Percentiles rank a stretch among this genome's conserved stretches.
These are phyloP conservation scores for Ceratobasidium sp. DNA, from an alignment of 1,284 basidiomycete genomes.

Conservation along the genomic window DNA sequence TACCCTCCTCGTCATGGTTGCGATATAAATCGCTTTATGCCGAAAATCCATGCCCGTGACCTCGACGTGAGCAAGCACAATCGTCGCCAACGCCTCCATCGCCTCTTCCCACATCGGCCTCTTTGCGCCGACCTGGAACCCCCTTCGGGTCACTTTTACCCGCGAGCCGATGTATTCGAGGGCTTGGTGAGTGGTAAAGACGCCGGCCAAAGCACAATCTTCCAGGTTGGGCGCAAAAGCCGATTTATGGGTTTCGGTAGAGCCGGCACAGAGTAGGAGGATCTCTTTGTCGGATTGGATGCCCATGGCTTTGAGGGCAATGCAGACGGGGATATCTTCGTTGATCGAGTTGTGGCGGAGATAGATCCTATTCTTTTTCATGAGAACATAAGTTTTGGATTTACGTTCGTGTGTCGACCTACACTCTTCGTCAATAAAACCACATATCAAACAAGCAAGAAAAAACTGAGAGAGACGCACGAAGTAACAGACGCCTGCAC, in stretches of 20 bases:
- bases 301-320: conserved; percentile 95
- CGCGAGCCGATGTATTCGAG: conserved; percentile 93
- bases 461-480: conserved; percentile 59
- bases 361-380: conserved; percentile 93
- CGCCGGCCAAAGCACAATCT: conserved; percentile 87
- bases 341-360: conserved; percentile 98
- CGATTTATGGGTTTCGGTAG: conserved; percentile 86
- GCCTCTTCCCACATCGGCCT: conserved; percentile 94
- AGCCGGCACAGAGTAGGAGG: conserved; percentile 91
- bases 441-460: background rate
- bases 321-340: conserved; percentile 95
- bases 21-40: conserved; percentile 96
- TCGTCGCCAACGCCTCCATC: conserved; percentile 93
- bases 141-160: conserved; percentile 84
- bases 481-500: conserved; percentile 98
- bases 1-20: conserved; percentile 96
- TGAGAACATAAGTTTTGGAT: conserved; percentile 97
- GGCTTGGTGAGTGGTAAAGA: conserved; percentile 93
- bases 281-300: conserved; percentile 99
- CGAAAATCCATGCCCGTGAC: conserved; percentile 91
- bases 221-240: conserved; percentile 93
- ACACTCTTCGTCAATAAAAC: conserved; percentile 7
- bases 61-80: conserved; percentile 96
- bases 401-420: conserved; percentile 96
- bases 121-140: conserved; percentile 60